Conservation (phyloP, 768 basidiomycete species). For the Mycena alexandri region DNA sequence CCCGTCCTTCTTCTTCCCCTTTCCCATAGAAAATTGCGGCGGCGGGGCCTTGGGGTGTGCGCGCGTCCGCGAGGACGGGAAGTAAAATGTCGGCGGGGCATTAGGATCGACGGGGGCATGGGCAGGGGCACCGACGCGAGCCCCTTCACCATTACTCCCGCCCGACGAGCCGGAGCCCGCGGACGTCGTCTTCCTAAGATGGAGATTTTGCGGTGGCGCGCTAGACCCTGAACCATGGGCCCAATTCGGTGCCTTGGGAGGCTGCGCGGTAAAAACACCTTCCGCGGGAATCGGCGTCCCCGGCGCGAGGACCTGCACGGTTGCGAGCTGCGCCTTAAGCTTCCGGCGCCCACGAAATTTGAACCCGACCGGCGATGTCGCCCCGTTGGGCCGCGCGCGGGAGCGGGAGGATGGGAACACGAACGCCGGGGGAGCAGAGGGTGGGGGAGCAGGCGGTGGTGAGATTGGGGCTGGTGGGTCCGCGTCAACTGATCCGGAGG, state of each 20-base stretch:
- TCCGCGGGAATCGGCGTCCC: constrained; percentile 26
- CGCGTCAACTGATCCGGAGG: constrained; percentile 14
- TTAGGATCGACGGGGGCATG: neutral
- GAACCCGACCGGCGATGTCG: constrained; percentile 20
- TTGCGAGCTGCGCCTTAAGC: constrained; percentile 11
- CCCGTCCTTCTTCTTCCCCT: constrained; percentile 34
- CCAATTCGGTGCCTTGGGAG: neutral
- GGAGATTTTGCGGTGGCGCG: constrained; percentile 3
- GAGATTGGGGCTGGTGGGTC: neutral
- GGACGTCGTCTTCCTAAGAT: neutral
- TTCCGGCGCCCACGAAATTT: constrained; percentile 33
- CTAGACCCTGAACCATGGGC: neutral
- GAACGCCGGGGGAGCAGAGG: constrained; percentile 23
- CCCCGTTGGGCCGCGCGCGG: constrained; percentile 25
- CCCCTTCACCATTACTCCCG: neutral
- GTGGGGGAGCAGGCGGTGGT: neutral
- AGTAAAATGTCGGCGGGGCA: constrained; percentile 26
- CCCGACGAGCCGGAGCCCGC: constrained; percentile 23
- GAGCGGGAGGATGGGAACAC: constrained; percentile 42
- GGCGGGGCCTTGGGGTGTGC: constrained; percentile 35
- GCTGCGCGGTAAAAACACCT: constrained; percentile 20
- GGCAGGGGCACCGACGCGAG: neutral
- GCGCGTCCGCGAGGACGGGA: constrained; percentile 33
- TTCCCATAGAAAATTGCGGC: constrained; percentile 27
- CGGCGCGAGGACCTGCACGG: constrained; percentile 15